Evolutionary conservation across 2,329 filamentous ascomycete species (phyloP).

Genomic region (Aulographum hederae): DNA sequence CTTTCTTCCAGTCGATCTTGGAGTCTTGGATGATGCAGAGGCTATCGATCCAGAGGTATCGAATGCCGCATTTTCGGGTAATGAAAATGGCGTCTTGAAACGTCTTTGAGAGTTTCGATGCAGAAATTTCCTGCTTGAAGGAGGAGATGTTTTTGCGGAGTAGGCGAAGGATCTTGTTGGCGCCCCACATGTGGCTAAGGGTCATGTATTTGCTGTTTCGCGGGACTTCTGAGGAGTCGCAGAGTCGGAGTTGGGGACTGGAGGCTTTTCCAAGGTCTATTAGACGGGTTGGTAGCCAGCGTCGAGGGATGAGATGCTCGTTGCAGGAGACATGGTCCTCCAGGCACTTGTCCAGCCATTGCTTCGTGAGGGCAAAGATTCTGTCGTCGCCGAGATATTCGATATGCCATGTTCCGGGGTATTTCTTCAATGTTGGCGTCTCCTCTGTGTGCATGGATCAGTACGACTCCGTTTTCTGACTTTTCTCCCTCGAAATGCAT

Average conservation of each 20-base stretch:
- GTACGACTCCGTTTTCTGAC: no score
- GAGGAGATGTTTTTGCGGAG: constrained; percentile 2
- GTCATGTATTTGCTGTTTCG: constrained; percentile 3
- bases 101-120: constrained; percentile 9
- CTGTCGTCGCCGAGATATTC: no score
- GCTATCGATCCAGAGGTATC: constrained; percentile 18
- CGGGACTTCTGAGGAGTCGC: neutral
- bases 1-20: constrained; percentile 10
- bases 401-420: no score
- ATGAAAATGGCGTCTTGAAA: constrained; percentile 17
- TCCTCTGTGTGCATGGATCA: no score
- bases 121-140: constrained; percentile 4
- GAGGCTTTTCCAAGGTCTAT: neutral
- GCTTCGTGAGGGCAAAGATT: no score
- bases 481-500: no score
- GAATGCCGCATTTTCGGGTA: constrained; percentile 16
- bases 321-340: no score
- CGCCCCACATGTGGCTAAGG: constrained; percentile 7
- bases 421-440: no score
- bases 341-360: no score
- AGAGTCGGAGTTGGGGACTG: neutral
- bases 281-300: neutral
- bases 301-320: no score
- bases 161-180: neutral
- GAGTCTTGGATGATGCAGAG: constrained; percentile 12